Evolutionary conservation across 1,139 yeast species (phyloP).

Genomic region (Kodamaea sp.): DNA sequence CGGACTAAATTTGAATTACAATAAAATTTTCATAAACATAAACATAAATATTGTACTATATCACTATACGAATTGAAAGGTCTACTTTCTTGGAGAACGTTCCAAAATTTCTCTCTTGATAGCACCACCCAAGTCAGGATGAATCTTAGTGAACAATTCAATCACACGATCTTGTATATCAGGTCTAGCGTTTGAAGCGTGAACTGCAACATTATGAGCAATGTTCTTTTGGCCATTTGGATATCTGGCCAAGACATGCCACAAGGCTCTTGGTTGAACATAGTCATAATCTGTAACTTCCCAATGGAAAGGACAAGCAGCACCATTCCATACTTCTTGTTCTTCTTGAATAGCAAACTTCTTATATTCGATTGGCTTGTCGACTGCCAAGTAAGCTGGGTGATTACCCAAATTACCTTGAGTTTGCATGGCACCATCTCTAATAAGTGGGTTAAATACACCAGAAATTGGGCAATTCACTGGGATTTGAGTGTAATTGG

Average conservation of each 20-base stretch:
- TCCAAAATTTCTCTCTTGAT: constrained; percentile 62
- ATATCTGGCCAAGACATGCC: constrained; percentile 69
- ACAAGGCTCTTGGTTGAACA: constrained; percentile 67
- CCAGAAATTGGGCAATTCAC: constrained; percentile 63
- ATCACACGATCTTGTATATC: constrained; percentile 77
- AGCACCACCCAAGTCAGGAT: constrained; percentile 53
- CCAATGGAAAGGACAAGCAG: constrained; percentile 91
- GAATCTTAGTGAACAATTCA: constrained; percentile 72
- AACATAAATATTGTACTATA: constrained; percentile 8
- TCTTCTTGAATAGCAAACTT: constrained; percentile 45
- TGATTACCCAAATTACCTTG: constrained; percentile 81
- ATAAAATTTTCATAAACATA: constrained; percentile 2
- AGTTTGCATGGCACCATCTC: constrained; percentile 86
- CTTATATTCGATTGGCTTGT: constrained; percentile 53
- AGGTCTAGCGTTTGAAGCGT: constrained; percentile 66
- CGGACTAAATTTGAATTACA: background rate
- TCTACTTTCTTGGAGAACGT: constrained; percentile 50
- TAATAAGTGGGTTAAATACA: constrained; percentile 58
- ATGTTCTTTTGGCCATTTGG: constrained; percentile 79
- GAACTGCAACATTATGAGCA: constrained; percentile 80
- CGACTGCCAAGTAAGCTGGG: constrained; percentile 73
- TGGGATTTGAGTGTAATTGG: constrained; percentile 70
- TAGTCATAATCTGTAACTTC: constrained; percentile 64
- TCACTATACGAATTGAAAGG: background rate
- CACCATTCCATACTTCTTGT: constrained; percentile 87